These are phyloP conservation scores for Dendrobium nobile DNA, from an alignment of 106 monocot genomes.

Conservation along the genomic window DNA sequence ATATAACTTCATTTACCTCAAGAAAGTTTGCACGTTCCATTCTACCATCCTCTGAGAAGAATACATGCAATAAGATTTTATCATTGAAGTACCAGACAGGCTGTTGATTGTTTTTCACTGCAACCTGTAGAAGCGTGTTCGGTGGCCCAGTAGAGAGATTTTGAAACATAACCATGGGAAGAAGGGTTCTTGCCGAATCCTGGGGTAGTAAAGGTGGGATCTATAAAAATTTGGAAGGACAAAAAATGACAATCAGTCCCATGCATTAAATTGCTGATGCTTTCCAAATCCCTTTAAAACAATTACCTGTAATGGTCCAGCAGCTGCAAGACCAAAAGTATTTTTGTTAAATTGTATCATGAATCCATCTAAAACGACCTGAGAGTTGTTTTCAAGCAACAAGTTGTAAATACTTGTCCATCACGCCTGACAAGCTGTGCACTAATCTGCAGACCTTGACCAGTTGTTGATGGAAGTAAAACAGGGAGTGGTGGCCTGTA, in stretches of 20 bases:
- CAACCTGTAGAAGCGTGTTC: conserved; percentile 77
- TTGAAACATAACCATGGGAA: conserved; percentile 86
- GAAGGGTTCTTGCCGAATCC: conserved; percentile 57
- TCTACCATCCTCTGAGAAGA: conserved; percentile 83
- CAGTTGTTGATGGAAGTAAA: conserved; percentile 70
- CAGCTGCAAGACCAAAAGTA: conserved; percentile 87
- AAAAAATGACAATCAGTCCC: background rate
- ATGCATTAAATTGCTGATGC: background rate
- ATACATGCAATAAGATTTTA: conserved; percentile 64
- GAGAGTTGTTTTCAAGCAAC: conserved; percentile 74
- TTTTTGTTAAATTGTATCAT: conserved; percentile 99
- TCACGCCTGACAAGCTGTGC: conserved; percentile 75
- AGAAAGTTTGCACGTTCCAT: conserved; percentile 92
- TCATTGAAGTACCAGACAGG: conserved; percentile 98
- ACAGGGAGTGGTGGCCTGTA: conserved; percentile 78
- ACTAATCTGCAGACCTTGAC: conserved; percentile 93
- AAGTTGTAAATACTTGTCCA: conserved; percentile 82
- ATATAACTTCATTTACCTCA: conserved; percentile 49
- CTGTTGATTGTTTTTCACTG: conserved; percentile 98
- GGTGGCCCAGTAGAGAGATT: conserved; percentile 79
- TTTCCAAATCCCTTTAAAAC: background rate
- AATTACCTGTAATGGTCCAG: conserved; percentile 68
- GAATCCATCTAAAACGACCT: conserved; percentile 68
- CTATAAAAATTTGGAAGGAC: conserved; percentile 19
- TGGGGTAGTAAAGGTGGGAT: conserved; percentile 71